These are phyloP conservation scores for Conoideocrella luteorostrata DNA, from an alignment of 2,329 filamentous ascomycete genomes.

Conservation along the genomic window DNA sequence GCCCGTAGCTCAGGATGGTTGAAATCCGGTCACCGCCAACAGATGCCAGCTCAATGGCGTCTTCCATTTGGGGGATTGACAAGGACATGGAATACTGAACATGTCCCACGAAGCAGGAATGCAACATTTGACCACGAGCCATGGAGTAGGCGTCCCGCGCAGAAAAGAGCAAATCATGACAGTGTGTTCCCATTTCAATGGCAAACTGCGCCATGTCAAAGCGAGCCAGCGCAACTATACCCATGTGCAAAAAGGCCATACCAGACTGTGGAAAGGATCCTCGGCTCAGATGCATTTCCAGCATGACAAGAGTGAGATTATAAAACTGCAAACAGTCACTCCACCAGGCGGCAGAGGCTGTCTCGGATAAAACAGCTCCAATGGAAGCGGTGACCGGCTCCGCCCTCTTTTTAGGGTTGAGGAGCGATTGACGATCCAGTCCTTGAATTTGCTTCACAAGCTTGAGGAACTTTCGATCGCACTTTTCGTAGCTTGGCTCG, in stretches of 20 bases:
- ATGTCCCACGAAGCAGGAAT: constrained; percentile 65
- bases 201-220: constrained; percentile 67
- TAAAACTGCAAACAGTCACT: constrained; percentile 67
- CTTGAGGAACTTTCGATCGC: constrained; percentile 66
- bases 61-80: constrained; percentile 55
- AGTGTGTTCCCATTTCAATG: constrained; percentile 55
- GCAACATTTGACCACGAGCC: constrained; percentile 62
- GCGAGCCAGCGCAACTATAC: constrained; percentile 59
- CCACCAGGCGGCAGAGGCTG: constrained; percentile 68
- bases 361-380: constrained; percentile 64
- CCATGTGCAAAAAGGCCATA: constrained; percentile 61
- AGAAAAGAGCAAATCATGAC: constrained; percentile 57
- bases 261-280: constrained; percentile 66
- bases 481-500: constrained; percentile 65
- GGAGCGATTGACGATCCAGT: constrained; percentile 43
- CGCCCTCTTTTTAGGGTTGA: constrained; percentile 35
- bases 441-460: constrained; percentile 53
- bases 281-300: constrained; percentile 56
- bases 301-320: constrained; percentile 59
- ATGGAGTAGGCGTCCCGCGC: constrained; percentile 59
- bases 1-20: constrained; percentile 64
- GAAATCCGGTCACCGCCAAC: constrained; percentile 64
- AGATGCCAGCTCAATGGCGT: constrained; percentile 59
- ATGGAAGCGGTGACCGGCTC: constrained; percentile 55
- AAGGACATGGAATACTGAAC: constrained; percentile 56